Percentiles rank a stretch among this genome's conserved stretches.
These are phyloP conservation scores for Fusarium temperatum DNA, from an alignment of 2,329 filamentous ascomycete species.

Conservation along the genomic window DNA sequence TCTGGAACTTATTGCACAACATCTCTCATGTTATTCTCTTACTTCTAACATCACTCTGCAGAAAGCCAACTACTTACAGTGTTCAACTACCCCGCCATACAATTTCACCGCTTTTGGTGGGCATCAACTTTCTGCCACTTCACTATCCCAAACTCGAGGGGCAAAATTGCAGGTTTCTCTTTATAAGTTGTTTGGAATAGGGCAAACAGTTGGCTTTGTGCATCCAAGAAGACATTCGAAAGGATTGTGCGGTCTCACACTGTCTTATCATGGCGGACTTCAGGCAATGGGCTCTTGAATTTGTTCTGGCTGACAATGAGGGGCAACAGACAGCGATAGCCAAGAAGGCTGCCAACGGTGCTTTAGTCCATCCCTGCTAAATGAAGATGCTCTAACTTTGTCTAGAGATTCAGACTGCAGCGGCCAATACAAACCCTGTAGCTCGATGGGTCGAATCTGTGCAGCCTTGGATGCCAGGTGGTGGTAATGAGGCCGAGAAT, in stretches of 20 bases:
- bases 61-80: background rate
- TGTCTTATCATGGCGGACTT: conserved; percentile 57
- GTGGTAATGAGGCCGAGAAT: conserved; percentile 51
- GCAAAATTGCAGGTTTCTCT: background rate
- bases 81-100: conserved; percentile 37
- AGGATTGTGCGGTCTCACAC: background rate
- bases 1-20: background rate
- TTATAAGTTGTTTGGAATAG: background rate
- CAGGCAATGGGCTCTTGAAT: conserved; percentile 62
- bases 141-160: conserved; percentile 9
- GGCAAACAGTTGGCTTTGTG: background rate
- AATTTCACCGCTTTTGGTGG: conserved; percentile 41
- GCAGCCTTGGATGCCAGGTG: conserved; percentile 62
- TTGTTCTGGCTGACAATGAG: conserved; percentile 62
- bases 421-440: conserved; percentile 56
- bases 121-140: conserved; percentile 34
- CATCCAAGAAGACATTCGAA: background rate
- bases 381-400: conserved; percentile 15
- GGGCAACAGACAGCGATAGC: conserved; percentile 52
- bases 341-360: conserved; percentile 57
- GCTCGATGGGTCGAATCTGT: conserved; percentile 66
- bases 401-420: conserved; percentile 56
- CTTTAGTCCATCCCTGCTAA: background rate
- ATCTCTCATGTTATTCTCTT: background rate
- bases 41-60: background rate